Base-by-base conservation (phyloP, 805 yeast genomes). In the Myxozyma melibiosi region DNA sequence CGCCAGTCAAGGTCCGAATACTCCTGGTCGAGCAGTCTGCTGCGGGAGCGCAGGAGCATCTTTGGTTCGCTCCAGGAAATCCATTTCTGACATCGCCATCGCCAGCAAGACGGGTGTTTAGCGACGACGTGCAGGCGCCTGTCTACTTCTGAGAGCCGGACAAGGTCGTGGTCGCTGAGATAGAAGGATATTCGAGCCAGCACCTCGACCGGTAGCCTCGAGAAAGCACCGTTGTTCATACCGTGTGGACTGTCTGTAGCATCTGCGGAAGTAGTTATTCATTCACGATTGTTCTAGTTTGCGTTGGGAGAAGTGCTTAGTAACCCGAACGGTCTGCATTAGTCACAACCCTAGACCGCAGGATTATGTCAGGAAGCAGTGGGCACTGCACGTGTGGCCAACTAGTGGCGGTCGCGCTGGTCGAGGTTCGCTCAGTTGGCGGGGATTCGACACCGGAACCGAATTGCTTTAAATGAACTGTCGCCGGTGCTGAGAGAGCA, bases 151-250 rank as follows among this genome's bases (percentile, higher is more conserved):
- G 41, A 24, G 14, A 34, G 22, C 2, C 43, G 13, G 49, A 48
- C 35, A 41, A 48, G 14, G 27, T 54, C 58, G 9, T 7, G 8
- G 30, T 54, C 58, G 16, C 18, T n/a, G 22, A 54, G 39, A 22
- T 31, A 34, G 14, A 14, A 46, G 20, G 35, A 43, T 3, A 54
- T 33, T 38, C 45, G 54, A 2, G 47, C 30, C 14, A 54, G 31
- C n/a, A 54, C 37, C 37, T 54, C 58, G 18, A 24, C 28, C 20
- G 58, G 58, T 18, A 54, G 49, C 41, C 51, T 33, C 40, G 24
- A 33, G 18, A 6, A 6, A 9, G 14, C 6, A 35, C 39, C 7
- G 14, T 35, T 8, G 39, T 8, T 6, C 40, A 35, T 45, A 38
- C 16, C 16, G 25, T 18, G 27, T 6, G 11, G 35, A 2, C 16